Evolutionary conservation across 345 rosid genomes (phyloP).

Genomic region (Populus davidiana): DNA sequence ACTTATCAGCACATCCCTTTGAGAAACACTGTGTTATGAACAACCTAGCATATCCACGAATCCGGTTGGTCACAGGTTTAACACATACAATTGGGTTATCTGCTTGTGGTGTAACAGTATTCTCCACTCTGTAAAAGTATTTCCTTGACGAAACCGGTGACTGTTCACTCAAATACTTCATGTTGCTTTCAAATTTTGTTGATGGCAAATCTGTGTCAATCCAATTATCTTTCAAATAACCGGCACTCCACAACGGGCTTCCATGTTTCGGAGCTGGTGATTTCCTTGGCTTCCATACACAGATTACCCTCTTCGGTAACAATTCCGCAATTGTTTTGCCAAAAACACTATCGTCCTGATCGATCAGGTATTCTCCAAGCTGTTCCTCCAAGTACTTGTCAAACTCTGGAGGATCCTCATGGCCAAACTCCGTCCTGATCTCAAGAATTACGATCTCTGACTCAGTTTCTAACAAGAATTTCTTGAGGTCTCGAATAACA

Average conservation of each 20-base stretch:
- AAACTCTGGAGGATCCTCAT: constrained; percentile 66
- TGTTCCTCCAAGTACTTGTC: constrained; percentile 62
- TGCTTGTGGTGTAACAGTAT: constrained; percentile 71
- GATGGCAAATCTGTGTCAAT: constrained; percentile 82
- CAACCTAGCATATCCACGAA: constrained; percentile 65
- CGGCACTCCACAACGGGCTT: constrained; percentile 64
- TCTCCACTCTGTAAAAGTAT: constrained; percentile 81
- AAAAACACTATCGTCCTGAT: constrained; percentile 67
- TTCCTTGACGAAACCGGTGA: constrained; percentile 44
- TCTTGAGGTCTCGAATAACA: constrained; percentile 62
- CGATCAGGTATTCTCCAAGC: constrained; percentile 64
- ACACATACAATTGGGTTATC: constrained; percentile 86
- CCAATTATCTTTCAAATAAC: constrained; percentile 80
- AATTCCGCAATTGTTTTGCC: constrained; percentile 57
- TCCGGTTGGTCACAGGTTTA: constrained; percentile 61
- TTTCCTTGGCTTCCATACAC: constrained; percentile 81
- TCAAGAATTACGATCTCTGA: constrained; percentile 77
- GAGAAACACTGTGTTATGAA: constrained; percentile 61
- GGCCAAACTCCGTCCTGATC: constrained; percentile 85
- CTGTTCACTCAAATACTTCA: constrained; percentile 68
- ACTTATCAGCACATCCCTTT: constrained; percentile 49
- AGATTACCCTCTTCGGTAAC: constrained; percentile 77
- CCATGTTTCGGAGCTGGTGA: constrained; percentile 64
- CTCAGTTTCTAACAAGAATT: constrained; percentile 63
- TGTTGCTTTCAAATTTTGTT: constrained; percentile 76